Percentiles rank a stretch among this genome's conserved stretches.
Conservation (phyloP, 495 filamentous ascomycete species). For the Glonium stellatum region DNA sequence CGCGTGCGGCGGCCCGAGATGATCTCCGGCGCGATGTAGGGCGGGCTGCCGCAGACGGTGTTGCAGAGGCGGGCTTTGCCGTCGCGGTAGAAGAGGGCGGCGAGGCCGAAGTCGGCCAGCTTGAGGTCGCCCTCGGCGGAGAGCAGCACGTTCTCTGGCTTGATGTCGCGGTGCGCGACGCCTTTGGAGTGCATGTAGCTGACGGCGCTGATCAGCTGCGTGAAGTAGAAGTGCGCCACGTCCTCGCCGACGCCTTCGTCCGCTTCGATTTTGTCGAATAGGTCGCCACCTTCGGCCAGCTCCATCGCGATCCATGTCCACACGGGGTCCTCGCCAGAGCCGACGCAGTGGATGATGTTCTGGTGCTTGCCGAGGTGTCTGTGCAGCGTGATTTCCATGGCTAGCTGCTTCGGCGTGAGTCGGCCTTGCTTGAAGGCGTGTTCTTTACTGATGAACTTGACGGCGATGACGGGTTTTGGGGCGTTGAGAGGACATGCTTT, state of each 20-base stretch:
- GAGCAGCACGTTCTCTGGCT: slow-evolving; percentile 41
- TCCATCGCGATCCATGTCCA: slow-evolving; percentile 99
- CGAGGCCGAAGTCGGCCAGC: slow-evolving; percentile 93
- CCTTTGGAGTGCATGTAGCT: slow-evolving; percentile 79
- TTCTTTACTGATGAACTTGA: slow-evolving; percentile 97
- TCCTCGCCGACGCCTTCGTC: slow-evolving; percentile 88
- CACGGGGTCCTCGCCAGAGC: slow-evolving; percentile 73
- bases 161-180: slow-evolving; percentile 42
- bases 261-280: slow-evolving; percentile 99
- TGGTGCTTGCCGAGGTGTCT: slow-evolving; percentile 76
- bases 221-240: slow-evolving; percentile 93
- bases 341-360: slow-evolving; percentile 90
- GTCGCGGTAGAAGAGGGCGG: slow-evolving; percentile 85
- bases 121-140: slow-evolving; percentile 82
- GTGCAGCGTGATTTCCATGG: slow-evolving; percentile 84
- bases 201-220: slow-evolving; percentile 81
- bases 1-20: slow-evolving; percentile 28
- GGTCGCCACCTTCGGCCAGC: slow-evolving; percentile 86
- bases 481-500: slow-evolving; percentile 73
- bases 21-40: slow-evolving; percentile 95
- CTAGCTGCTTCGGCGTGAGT: slow-evolving; percentile 78
- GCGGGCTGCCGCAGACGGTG: slow-evolving; percentile 92
- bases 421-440: slow-evolving; percentile 84
- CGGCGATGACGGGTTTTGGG: slow-evolving; percentile 75
- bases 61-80: slow-evolving; percentile 69